phyloP scores from a whole-genome alignment of 2,329 filamentous ascomycete genomes.

The Pyricularia sp. region DNA sequence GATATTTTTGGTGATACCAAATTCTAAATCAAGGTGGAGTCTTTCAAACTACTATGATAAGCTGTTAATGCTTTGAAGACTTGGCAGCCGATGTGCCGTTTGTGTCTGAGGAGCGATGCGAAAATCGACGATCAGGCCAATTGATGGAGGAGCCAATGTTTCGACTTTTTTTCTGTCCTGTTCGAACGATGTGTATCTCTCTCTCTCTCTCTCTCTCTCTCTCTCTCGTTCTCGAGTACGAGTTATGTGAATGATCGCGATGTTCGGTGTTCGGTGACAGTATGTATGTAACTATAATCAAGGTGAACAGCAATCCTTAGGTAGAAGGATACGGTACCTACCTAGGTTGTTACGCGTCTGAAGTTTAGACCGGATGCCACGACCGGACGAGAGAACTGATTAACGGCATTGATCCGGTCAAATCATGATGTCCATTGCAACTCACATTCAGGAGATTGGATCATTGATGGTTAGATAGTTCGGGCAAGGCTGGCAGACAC shows the following conservation, averaged over 20 bases:
- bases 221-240: too few relatives aligned
- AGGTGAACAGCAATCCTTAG: too few relatives aligned
- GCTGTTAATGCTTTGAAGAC: background rate
- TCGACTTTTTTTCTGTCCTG: too few relatives aligned
- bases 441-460: background rate
- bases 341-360: background rate
- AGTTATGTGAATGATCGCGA: too few relatives aligned
- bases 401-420: background rate
- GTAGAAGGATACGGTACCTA: too few relatives aligned
- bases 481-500: too few relatives aligned
- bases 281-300: too few relatives aligned
- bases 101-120: background rate
- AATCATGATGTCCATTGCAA: background rate
- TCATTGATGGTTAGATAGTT: background rate
- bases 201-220: too few relatives aligned
- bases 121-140: background rate
- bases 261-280: too few relatives aligned
- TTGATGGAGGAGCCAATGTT: background rate
- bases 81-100: background rate
- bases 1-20: background rate
- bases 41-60: background rate
- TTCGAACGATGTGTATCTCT: too few relatives aligned
- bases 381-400: background rate
- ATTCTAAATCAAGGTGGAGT: background rate
- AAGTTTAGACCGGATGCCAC: background rate